Base-by-base conservation (phyloP, 2,329 filamentous ascomycete species). In the Xylaria sp. region DNA sequence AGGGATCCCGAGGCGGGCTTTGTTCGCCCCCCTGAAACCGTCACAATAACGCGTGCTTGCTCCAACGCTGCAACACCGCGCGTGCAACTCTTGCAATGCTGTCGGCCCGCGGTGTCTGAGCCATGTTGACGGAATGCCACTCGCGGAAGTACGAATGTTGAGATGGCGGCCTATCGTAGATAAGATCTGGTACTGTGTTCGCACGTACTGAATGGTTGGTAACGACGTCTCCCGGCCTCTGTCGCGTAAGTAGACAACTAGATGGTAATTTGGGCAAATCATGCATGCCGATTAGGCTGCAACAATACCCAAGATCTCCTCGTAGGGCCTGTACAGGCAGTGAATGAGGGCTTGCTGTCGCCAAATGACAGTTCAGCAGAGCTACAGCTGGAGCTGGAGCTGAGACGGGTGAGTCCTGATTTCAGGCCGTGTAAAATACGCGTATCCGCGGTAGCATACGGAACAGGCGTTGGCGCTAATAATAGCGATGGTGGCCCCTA, bases 171-270 rank as follows among this genome's bases (percentile, higher is more conserved):
- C 31, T 13, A 35, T 13, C 11, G 19, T 13, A 10, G 15, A 53
- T 6, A 40, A 19, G 31, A 57, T 33, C 5, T 15, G 27, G 21
- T 15, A 31, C 15, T 2, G 25, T 49, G 11, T 11, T 54, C 43
- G 31, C 49, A 54, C 43, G 37, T 54, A 40, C 19, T 54, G 23
- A 44, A 51, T 21, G 33, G 49, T 47, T 59, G 44, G 60, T 31
- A 25, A 48, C 21, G 13, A 29, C 9, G 44, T 47, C 29, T 59
- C 49, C 40, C 38, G 49, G 38, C 44, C 23, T 54, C 25, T n/a
- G 17, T 43, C 46, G 38, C 43, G 49, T 55, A 44, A 23, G 58
- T 43, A 31, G 48, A 29, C 37, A 54, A 53, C 15, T 13, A 37
- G 35, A 25, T 38, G 7, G 25, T 21, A 25, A 54, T 25, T 29